Conservation (phyloP, 306 rosid species). For the Prunus padus region DNA sequence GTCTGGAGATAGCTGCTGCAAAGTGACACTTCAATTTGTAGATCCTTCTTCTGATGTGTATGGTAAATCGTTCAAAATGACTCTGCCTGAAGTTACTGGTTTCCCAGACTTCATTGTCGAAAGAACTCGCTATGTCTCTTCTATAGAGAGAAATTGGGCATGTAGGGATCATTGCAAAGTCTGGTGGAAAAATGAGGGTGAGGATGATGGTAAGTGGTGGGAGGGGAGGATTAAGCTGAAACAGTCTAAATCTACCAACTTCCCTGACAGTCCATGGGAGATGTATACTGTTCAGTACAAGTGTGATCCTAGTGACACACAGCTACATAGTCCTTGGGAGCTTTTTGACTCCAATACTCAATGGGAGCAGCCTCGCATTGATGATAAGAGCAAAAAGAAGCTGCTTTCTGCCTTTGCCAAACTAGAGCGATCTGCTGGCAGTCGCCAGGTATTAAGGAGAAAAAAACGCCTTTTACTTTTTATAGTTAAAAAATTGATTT, state of each 20-base stretch:
- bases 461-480: neutral
- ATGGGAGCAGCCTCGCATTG: conserved; percentile 80
- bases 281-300: conserved; percentile 69
- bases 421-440: conserved; percentile 52
- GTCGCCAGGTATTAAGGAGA: conserved; percentile 54
- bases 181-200: conserved; percentile 94
- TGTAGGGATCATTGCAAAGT: conserved; percentile 92
- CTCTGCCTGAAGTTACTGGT: conserved; percentile 83
- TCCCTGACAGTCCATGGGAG: conserved; percentile 97
- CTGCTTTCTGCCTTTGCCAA: conserved; percentile 53
- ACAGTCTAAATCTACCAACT: conserved; percentile 66
- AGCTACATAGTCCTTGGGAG: conserved; percentile 98
- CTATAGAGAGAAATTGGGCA: conserved; percentile 83
- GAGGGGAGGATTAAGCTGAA: conserved; percentile 65
- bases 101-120: conserved; percentile 98
- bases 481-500: neutral
- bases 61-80: conserved; percentile 63
- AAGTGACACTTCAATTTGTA: conserved; percentile 73
- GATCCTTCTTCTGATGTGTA: conserved; percentile 65
- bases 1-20: conserved; percentile 99
- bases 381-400: conserved; percentile 49
- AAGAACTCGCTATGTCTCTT: conserved; percentile 72
- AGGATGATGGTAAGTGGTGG: conserved; percentile 92
- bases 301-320: conserved; percentile 62
- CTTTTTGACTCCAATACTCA: conserved; percentile 66